Percentiles rank a stretch among this genome's conserved stretches.
Conservation (phyloP, 129 eudicot species). For the Oenanthe sinensis region DNA sequence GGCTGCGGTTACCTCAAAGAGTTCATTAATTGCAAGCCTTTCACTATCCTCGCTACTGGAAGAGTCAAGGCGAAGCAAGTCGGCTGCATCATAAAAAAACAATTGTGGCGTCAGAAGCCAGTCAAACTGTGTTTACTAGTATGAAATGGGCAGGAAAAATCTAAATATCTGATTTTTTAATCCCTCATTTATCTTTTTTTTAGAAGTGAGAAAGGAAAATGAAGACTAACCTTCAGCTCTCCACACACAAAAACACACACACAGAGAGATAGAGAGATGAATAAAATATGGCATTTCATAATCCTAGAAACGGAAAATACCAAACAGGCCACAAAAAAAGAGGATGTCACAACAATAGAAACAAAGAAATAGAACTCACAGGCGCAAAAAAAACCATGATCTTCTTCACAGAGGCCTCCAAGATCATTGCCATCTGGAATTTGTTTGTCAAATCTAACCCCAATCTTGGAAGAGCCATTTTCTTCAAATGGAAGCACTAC, state of each 20-base stretch:
- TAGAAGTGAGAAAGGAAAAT: not conserved
- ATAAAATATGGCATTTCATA: too few species aligned
- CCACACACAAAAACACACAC: not conserved
- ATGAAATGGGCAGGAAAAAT: not conserved
- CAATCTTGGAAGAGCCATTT: conserved; percentile 80
- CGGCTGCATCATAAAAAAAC: conserved; percentile 39
- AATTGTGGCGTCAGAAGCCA: conserved; percentile 5
- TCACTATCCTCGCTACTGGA: conserved; percentile 60
- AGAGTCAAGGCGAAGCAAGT: conserved; percentile 65
- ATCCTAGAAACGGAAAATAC: too few species aligned
- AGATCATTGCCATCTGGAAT: conserved; percentile 86
- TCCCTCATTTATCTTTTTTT: not conserved
- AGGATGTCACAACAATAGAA: not conserved
- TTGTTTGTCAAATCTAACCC: conserved; percentile 80
- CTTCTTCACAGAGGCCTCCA: conserved; percentile 85
- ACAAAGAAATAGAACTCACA: conserved; percentile 29
- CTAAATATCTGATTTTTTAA: not conserved
- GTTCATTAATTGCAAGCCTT: conserved; percentile 70
- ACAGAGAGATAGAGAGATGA: not conserved
- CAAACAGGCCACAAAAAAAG: not conserved
- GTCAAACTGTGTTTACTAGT: not conserved
- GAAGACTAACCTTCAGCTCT: not conserved
- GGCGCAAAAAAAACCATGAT: conserved; percentile 84
- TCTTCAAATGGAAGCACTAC: conserved; percentile 79
- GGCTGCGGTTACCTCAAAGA: conserved; percentile 51